Evolutionary conservation across 2,329 filamentous ascomycete genomes (phyloP), one percentile per base, ranked within the genome.

Genomic region (Stachybotrys elegans): DNA sequence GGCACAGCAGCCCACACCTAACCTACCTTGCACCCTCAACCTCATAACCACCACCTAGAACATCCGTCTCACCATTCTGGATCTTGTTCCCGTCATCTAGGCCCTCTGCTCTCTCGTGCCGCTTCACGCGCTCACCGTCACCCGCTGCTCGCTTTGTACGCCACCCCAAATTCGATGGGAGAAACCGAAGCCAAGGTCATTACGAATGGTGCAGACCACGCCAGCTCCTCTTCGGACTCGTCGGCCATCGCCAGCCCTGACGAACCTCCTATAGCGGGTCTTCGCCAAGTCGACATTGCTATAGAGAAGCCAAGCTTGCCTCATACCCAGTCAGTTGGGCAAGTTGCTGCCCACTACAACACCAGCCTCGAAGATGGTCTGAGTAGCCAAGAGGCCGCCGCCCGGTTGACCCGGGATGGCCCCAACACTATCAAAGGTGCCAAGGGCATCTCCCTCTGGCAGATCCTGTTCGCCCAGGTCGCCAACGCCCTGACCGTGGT

Each of bases 401-500:
- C 72, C 69, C 84, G 84, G 62, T 74, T 88, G 58, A 66, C 68
- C 63, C 72, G 75, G 60, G 71, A 86, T 76, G 85, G 84, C 54
- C 75, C 78, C 55, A 89, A 89, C 70, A 76, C 76, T 61, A 78
- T 88, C 70, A 79, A 84, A 66, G 79, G 80, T 67, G 79, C 82
- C 71, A 80, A 83, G 68, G 80, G 82, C 65, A 68, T 84, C 68
- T 87, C 84, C 65, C 58, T 84, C 66, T 86, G 83, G 79, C 79
- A 84, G 69, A 86, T 88, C 69, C 76, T 88, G 68, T 66, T 88
- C 67, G 84, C 83, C 60, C 84, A 88, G 70, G 77, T 88, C 55
- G 86, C 84, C 52, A 88, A 88, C 69, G 86, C 83, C 69, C 71
- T 88, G 66, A 88, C 84, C 51, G 73, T 85, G 60, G 82, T 87